Evolutionary conservation across 2,329 filamentous ascomycete genomes (phyloP).

Genomic region (Daldinia sp.): DNA sequence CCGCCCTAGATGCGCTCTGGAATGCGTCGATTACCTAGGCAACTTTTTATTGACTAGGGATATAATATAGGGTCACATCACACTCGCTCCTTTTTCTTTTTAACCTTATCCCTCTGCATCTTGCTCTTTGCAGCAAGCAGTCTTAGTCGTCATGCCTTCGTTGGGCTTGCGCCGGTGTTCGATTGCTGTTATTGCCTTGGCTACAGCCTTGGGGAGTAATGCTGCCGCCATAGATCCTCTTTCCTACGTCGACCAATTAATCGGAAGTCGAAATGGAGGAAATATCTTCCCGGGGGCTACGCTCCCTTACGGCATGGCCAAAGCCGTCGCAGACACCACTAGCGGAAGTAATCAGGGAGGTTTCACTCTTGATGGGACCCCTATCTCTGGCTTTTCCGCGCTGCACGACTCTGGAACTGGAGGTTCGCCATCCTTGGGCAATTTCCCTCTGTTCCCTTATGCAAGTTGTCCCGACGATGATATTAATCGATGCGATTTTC

Average conservation of each 20-base stretch:
- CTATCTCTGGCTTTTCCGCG: constrained; percentile 63
- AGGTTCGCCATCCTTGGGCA: constrained; percentile 69
- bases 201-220: constrained; percentile 24
- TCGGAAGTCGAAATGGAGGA: constrained; percentile 59
- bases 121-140: constrained; percentile 16
- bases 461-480: constrained; percentile 67
- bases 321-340: constrained; percentile 65
- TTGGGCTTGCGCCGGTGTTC: constrained; percentile 22
- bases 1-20: constrained; percentile 24
- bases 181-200: constrained; percentile 29
- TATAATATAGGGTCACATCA: constrained; percentile 25
- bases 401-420: constrained; percentile 69
- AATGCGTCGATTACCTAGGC: constrained; percentile 25
- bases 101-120: no score
- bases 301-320: constrained; percentile 57
- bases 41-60: constrained; percentile 5
- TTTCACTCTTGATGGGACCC: constrained; percentile 60
- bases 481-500: constrained; percentile 68
- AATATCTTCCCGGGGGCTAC: constrained; percentile 56
- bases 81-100: constrained; percentile 14
- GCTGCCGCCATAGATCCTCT: constrained; percentile 46
- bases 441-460: constrained; percentile 77
- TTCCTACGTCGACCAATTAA: constrained; percentile 60
- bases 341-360: constrained; percentile 64
- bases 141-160: constrained; percentile 36